Evolutionary conservation across 768 basidiomycete genomes (phyloP), one percentile per base, ranked within the genome.

Genomic region (Leucogyrophana mollusca): DNA sequence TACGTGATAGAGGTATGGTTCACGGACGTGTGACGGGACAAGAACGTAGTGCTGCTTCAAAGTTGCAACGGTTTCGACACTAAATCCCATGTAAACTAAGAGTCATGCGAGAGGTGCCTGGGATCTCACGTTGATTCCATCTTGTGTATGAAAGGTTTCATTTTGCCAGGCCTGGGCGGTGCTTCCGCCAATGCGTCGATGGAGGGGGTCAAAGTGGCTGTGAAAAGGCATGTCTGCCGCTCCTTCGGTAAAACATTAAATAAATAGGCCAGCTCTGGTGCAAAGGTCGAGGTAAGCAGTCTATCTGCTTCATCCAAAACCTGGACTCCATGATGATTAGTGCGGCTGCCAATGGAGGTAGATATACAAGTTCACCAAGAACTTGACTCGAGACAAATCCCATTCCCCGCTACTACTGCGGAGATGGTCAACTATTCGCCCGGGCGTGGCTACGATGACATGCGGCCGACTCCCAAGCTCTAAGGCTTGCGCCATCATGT

Each of bases 261-360:
- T 17, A 98, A 62, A 59, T 85, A 78, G 2, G 79, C 74, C 35
- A 99, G 69, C 42, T 98, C 95, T 1, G 87, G 79, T 7, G 91
- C 79, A 62, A 99, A 99, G 0, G 92, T 93, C 0, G 88, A 73
- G 2, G 92, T 90, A 18, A 99, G 73, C 21, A 99, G 74, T 21
- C 95, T 77, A 71, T 99, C 96, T 0, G 96, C 96, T 72, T 99
- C 96, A 66, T 98, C 96, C 9, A 99, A 75, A 2, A 98, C 84
- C 92, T 97, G 50, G 23, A 9, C 18, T 16, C 24, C 13, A 11
- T 8, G n/a, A 27, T 11, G 35, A 23, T 36, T 9, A 54, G 25
- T 44, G 27, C 18, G 24, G 27, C 13, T 30, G 44, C 20, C 17
- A 50, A 13, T 41, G 18, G 39, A 38, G 36, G 14, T 25, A 46